phyloP scores from a whole-genome alignment of 1,139 yeast genomes.

The Pichia sp. region DNA sequence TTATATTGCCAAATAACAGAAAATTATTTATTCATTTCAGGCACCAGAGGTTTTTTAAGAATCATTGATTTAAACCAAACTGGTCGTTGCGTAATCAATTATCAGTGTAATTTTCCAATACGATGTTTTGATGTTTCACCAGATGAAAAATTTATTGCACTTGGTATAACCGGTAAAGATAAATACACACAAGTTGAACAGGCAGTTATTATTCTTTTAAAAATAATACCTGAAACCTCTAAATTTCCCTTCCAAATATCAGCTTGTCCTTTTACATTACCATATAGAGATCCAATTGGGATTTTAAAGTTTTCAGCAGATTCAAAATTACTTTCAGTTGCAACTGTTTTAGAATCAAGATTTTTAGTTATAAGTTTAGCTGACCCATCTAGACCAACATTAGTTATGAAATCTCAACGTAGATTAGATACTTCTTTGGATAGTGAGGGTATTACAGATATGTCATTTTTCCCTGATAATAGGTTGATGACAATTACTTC shows the following conservation, averaged over 20 bases:
- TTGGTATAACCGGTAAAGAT: conserved; percentile 79
- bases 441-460: conserved; percentile 82
- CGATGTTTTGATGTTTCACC: conserved; percentile 70
- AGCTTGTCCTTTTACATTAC: conserved; percentile 57
- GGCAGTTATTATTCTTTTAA: conserved; percentile 58
- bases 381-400: conserved; percentile 59
- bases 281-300: conserved; percentile 80
- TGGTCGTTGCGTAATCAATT: conserved; percentile 65
- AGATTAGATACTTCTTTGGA: conserved; percentile 60
- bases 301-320: conserved; percentile 64
- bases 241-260: conserved; percentile 17
- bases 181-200: conserved; percentile 66
- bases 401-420: conserved; percentile 59
- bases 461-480: conserved; percentile 63
- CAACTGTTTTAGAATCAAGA: conserved; percentile 79
- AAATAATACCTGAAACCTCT: conserved; percentile 5
- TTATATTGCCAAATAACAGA: conserved; percentile 60
- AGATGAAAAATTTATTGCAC: conserved; percentile 59
- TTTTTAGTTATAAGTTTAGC: conserved; percentile 70
- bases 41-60: conserved; percentile 66
- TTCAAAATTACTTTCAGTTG: conserved; percentile 66
- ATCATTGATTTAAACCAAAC: conserved; percentile 49
- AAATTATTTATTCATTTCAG: conserved; percentile 58
- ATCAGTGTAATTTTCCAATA: conserved; percentile 68
- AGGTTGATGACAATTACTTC: conserved; percentile 54